Evolutionary conservation across 2,329 filamentous ascomycete genomes (phyloP).

Genomic region (Ophiostoma fasciatum): DNA sequence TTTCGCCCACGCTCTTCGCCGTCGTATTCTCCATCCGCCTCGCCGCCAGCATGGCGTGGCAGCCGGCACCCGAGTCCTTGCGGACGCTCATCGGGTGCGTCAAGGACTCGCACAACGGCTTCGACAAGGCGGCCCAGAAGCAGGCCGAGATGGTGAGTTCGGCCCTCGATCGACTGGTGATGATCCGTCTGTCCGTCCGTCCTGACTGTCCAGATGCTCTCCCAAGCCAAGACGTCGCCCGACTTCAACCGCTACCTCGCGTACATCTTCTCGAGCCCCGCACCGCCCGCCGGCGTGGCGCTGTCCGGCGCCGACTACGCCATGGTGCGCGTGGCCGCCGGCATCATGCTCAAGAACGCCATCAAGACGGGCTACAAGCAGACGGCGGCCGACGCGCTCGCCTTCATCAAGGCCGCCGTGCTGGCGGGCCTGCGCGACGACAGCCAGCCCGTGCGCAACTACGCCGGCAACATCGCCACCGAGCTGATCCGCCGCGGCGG

Average conservation of each 20-base stretch:
- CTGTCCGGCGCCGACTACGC: conserved; percentile 49
- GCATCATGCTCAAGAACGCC: conserved; percentile 93
- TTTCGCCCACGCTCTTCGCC: too few relatives aligned
- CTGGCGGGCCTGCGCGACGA: conserved; percentile 69
- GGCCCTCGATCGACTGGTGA: neutral
- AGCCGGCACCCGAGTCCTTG: conserved; percentile 75
- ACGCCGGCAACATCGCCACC: conserved; percentile 85
- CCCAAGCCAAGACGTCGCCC: conserved; percentile 72
- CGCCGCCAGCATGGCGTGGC: conserved; percentile 61
- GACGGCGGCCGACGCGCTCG: conserved; percentile 58
- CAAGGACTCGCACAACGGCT: conserved; percentile 79
- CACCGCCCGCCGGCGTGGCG: conserved; percentile 44
- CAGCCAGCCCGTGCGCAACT: conserved; percentile 69
- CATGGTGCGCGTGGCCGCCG: conserved; percentile 71
- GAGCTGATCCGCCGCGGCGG: conserved; percentile 77
- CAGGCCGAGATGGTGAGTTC: conserved; percentile 70
- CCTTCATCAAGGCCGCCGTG: conserved; percentile 66
- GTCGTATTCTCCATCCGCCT: neutral
- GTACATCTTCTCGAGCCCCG: conserved; percentile 66
- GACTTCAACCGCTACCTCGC: conserved; percentile 97
- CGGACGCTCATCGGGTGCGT: conserved; percentile 79
- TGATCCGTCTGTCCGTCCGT: too few relatives aligned
- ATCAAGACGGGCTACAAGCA: conserved; percentile 60
- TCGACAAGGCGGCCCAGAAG: conserved; percentile 67
- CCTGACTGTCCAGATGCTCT: conserved; percentile 56